Percentiles rank a stretch among this genome's conserved stretches.
These are phyloP conservation scores for Ganoderma leucocontextum DNA, from an alignment of 1,284 basidiomycete genomes.

Conservation along the genomic window DNA sequence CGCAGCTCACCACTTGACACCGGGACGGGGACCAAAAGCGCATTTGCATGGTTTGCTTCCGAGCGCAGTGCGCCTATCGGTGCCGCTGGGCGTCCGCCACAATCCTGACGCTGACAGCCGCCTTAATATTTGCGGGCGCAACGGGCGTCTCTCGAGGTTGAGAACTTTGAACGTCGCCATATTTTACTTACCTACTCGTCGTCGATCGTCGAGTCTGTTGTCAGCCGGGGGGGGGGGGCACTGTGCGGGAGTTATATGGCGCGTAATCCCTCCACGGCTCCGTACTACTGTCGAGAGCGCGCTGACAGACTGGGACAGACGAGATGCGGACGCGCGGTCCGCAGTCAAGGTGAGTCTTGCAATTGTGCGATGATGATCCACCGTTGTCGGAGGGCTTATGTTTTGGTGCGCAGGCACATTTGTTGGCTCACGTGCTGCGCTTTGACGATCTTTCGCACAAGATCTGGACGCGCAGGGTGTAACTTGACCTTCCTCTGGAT, in stretches of 20 bases:
- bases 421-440: not conserved
- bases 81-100: conserved; percentile 1
- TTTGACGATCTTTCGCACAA: not conserved
- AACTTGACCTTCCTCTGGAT: not conserved
- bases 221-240: not conserved
- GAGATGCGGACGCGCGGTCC: not conserved
- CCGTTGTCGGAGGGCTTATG: not conserved
- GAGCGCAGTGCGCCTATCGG: not conserved
- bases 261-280: not conserved
- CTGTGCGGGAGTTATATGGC: not conserved
- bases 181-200: too few relatives aligned
- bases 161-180: too few relatives aligned
- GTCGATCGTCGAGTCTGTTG: not conserved
- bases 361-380: conserved; percentile 2
- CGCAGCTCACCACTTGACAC: not conserved
- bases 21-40: not conserved
- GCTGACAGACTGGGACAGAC: not conserved
- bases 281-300: not conserved
- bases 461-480: not conserved
- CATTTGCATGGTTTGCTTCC: not conserved
- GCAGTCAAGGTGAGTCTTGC: not conserved
- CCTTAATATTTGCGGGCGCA: not conserved
- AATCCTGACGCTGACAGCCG: not conserved
- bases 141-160: too few relatives aligned
- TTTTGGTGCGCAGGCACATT: not conserved